These are phyloP conservation scores for Pyricularia sp. DNA, from an alignment of 2,329 filamentous ascomycete species.

Conservation along the genomic window DNA sequence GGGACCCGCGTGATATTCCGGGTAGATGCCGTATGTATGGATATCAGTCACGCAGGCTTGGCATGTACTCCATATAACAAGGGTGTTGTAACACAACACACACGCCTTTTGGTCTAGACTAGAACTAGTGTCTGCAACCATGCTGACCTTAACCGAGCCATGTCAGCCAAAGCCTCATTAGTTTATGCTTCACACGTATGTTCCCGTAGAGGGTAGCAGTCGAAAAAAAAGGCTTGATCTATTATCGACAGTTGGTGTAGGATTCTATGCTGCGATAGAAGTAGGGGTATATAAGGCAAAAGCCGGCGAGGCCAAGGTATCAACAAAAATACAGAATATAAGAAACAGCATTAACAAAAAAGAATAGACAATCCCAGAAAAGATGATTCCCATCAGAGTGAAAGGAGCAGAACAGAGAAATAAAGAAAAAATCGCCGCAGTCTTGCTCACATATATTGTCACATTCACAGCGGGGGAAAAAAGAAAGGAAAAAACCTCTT, in stretches of 20 bases:
- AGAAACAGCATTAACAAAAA: slow-evolving; percentile 11
- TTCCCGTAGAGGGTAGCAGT: not conserved
- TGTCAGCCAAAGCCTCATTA: no score
- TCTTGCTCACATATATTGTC: not conserved
- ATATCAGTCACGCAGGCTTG: not conserved
- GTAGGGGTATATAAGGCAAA: not conserved
- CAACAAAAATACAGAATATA: not conserved
- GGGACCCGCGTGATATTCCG: not conserved
- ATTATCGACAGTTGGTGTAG: not conserved
- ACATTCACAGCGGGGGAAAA: not conserved
- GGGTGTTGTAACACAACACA: no score
- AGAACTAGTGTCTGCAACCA: no score
- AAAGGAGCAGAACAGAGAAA: not conserved
- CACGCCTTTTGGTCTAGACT: no score
- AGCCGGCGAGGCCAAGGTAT: not conserved
- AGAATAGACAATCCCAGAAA: slow-evolving; percentile 10
- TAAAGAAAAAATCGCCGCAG: slow-evolving; percentile 2
- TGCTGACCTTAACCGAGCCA: no score
- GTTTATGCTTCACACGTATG: not conserved
- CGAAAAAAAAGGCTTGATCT: not conserved
- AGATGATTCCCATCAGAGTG: slow-evolving; percentile 10
- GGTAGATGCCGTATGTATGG: not conserved
- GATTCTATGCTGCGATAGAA: not conserved
- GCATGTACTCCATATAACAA: not conserved
- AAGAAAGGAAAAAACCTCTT: not conserved